Base-by-base conservation (phyloP, 2,329 filamentous ascomycete genomes). In the Fusarium anthophilum region DNA sequence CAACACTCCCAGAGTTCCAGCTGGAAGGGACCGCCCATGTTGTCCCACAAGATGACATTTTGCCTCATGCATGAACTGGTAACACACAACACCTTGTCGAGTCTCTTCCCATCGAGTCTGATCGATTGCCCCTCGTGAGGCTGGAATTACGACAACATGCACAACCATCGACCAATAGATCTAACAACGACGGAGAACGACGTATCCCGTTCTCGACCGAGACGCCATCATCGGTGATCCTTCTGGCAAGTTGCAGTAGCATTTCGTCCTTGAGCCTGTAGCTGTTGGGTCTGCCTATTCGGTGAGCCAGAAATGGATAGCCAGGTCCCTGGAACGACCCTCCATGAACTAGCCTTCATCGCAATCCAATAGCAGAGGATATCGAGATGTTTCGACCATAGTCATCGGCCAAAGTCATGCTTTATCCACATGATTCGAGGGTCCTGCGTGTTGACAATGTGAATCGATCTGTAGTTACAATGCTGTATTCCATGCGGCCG, bases 401-500 rank as follows among this genome's bases (percentile, higher is more conserved):
- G 24, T 28, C 44, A 28, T 28, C 54, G 30, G 43, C 48, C 57
- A 62, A 73, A 70, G 60, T 58, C 65, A 68, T 69, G 37, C 39
- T n/a, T 26, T 57, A 75, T 57, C 70, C 69, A 75, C 68, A 64
- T 70, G 66, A 50, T 68, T 56, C 44, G 59, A 48, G 43, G 51
- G 24, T 39, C 57, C 76, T 77, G 76, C 70, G 64, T 50, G 58
- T 69, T 64, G 65, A 73, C 60, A 73, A 60, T 63, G 61, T 38
- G 47, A 63, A 56, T 57, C 64, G 65, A 58, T 59, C 66, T 61
- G 62, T 37, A 47, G 43, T 51, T 59, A 37, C n/a, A 44, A 30
- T 48, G 43, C 30, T 66, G 61, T 48, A 61, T 60, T 45, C 72
- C 59, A 55, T 59, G 43, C 43, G 56, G 68, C 53, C 44, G 72